Base-by-base conservation (phyloP, 75 land plant species). In the Selaginella moellendorffii region DNA sequence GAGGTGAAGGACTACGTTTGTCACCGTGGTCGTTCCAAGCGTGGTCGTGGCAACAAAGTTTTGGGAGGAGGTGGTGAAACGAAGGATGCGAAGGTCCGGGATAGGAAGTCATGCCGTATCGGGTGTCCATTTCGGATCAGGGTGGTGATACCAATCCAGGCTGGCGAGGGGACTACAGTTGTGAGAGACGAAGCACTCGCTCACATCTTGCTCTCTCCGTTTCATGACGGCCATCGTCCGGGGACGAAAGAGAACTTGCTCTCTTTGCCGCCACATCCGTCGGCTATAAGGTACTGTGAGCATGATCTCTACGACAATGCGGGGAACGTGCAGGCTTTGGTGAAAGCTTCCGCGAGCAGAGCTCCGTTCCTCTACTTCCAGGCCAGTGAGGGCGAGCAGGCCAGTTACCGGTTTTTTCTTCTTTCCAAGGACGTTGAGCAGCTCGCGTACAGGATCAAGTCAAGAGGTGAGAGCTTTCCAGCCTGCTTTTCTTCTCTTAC, bases 1-100 rank as follows among this genome's bases (percentile, higher is more conserved):
- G 59, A 56, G n/a, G 59, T 56, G 25, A 56, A 56, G 24, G 59
- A 56, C n/a, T 56, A 56, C 24, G 59, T 56, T 19, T 56, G 59
- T 24, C 59, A 56, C n/a, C 5, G 59, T 2, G 59, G 59, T 2
- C 21, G 24, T 8, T 56, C 59, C 2, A 56, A 25, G 24, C 59
- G 59, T 5, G 24, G 24, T 9, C 59, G 24, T 8, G 14, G 14
- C 10, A 5, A 5, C 46, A n/a, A n/a, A n/a, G n/a, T n/a, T n/a
- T n/a, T n/a, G n/a, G 51, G 51, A 10, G 18, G 14, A 46, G 51
- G 51, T 10, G 51, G 18, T 10, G 59, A 56, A 2, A 9, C 23
- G 5, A 56, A 56, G 21, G 46, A 36, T 36, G 46, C 10, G 5
- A 36, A 14, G 14, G 59, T 19, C 59, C 21, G 59, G 21, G 59